Evolutionary conservation across 768 basidiomycete species (phyloP), one percentile per base, ranked within the genome.

Genomic region (Hericium erinaceus): DNA sequence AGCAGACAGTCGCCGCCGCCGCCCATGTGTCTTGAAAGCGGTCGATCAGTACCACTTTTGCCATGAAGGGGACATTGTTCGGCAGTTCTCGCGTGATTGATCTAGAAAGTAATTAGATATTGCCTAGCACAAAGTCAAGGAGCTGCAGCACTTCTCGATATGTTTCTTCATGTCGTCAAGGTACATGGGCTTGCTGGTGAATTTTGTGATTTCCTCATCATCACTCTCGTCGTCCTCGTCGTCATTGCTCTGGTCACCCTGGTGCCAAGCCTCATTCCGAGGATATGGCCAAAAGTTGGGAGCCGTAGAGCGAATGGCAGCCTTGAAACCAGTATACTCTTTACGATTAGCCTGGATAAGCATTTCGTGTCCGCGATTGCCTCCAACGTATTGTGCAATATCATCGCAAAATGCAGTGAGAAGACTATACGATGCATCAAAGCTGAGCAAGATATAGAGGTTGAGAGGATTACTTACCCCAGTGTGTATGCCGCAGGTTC

Each of bases 281-380:
- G 16, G 8, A 9, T 15, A 24, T 2, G 74, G 73, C 13, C 69
- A 54, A 54, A 76, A 77, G n/a, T 69, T 67, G 0, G 75, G 75
- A 9, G 68, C 69, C 1, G 71, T 74, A 6, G 62, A 51, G 3
- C 67, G 63, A 20, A 76, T 75, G 0, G 61, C 61, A 0, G 15
- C n/a, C 57, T 72, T 74, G 52, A 75, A 70, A 7, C 18, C 20
- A 2, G 39, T 53, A 50, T 67, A 75, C 3, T 66, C 60, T 1
- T 60, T 65, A 24, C 66, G 65, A 46, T 71, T 70, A 18, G 61
- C 64, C 33, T 72, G 73, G 3, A 75, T 67, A 28, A 76, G 58
- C 16, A 28, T 33, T 20, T 63, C 66, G 41, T 60, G 57, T 13
- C 67, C 66, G 1, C 60, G 57, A 12, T 59, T 63, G n/a, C 71